Percentiles rank a stretch among this genome's conserved stretches.
Conservation (phyloP, 305 asterid genomes). For the Fraxinus angustifolia region DNA sequence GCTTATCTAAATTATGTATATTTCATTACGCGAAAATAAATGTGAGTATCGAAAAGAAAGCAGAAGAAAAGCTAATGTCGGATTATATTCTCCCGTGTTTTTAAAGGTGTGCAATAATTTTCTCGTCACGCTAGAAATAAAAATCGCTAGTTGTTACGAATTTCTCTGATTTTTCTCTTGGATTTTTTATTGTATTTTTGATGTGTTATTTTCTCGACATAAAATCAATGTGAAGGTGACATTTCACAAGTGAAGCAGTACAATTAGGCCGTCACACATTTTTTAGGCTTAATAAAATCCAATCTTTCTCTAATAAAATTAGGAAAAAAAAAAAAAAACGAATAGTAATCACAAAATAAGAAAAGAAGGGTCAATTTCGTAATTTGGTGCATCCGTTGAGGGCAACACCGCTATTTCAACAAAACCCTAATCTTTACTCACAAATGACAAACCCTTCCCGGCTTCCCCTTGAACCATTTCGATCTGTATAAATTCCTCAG, state of each 20-base stretch:
- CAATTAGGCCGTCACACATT: not conserved
- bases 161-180: not conserved
- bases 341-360: not conserved
- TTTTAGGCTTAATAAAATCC: too few species aligned
- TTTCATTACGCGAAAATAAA: not conserved
- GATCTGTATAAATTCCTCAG: not conserved
- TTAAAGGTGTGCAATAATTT: too few species aligned
- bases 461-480: not conserved
- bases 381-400: not conserved
- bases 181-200: not conserved
- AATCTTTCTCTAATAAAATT: not conserved
- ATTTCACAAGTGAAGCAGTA: not conserved
- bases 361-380: not conserved
- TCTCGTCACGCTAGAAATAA: too few species aligned
- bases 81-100: too few species aligned
- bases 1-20: too few species aligned
- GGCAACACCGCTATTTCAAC: constrained; percentile 14
- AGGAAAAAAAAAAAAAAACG: not conserved
- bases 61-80: not conserved
- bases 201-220: not conserved
- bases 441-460: constrained; percentile 19
- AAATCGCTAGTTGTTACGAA: too few species aligned
- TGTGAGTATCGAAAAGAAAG: not conserved
- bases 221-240: not conserved
- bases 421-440: not conserved